A percentile compares a stretch with the other conserved stretches of the same genome.
Evolutionary conservation across 352 stramenopile genomes (phyloP).

Genomic region (Phytophthora tubulina): DNA sequence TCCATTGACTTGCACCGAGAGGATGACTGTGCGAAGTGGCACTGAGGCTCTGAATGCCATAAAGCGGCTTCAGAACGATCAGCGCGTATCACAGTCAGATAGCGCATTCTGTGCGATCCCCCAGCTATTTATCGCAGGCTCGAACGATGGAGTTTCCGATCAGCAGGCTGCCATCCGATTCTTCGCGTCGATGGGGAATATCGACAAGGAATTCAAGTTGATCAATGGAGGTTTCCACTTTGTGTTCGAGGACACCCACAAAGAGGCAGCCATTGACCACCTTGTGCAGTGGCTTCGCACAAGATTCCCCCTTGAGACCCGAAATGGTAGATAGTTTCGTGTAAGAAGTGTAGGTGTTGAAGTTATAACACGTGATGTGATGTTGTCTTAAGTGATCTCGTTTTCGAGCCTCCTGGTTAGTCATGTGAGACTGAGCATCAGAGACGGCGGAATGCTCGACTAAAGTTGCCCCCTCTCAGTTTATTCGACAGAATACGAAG

Average conservation of each 20-base stretch:
- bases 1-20: slow-evolving; percentile 55
- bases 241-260: slow-evolving; percentile 64
- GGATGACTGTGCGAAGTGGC: slow-evolving; percentile 50
- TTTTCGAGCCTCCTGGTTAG: too few relatives aligned
- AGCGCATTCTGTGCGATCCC: slow-evolving; percentile 35
- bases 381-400: not conserved
- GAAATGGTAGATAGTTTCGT: slow-evolving; percentile 9
- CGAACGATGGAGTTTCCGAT: slow-evolving; percentile 59
- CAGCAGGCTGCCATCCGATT: slow-evolving; percentile 45
- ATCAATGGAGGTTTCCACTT: slow-evolving; percentile 63
- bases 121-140: slow-evolving; percentile 56
- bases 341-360: not conserved
- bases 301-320: slow-evolving; percentile 35
- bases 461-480: too few relatives aligned
- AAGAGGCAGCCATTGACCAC: slow-evolving; percentile 25
- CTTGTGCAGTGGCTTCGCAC: slow-evolving; percentile 32
- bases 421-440: too few relatives aligned
- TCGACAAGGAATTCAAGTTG: slow-evolving; percentile 64
- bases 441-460: too few relatives aligned
- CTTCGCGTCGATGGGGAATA: slow-evolving; percentile 46
- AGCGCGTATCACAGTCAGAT: slow-evolving; percentile 18
- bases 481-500: too few relatives aligned
- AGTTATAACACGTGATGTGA: not conserved
- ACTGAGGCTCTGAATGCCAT: slow-evolving; percentile 44
- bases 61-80: slow-evolving; percentile 36